Conservation (phyloP, 139 green algal species). For the Mychonastes homosphaera region DNA sequence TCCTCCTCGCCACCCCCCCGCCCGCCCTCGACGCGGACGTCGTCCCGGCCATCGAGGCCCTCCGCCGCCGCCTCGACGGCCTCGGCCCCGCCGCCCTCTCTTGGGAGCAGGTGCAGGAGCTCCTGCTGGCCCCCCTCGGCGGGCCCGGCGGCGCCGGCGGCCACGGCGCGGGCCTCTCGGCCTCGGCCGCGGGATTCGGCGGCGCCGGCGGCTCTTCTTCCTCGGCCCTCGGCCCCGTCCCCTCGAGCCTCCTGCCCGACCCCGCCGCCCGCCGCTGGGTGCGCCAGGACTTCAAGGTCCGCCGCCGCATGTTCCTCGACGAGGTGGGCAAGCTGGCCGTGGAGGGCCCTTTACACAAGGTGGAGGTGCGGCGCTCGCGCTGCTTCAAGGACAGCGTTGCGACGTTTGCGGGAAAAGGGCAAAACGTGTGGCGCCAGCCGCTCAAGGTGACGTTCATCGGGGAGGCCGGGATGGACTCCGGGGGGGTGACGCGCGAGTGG, state of each 20-base stretch:
- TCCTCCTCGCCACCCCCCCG: too few relatives aligned
- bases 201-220: too few relatives aligned
- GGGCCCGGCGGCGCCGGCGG: neutral
- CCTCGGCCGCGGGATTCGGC: too few relatives aligned
- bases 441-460: slow-evolving; percentile 44
- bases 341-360: slow-evolving; percentile 47
- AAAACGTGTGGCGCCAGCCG: slow-evolving; percentile 34
- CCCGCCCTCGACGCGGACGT: slow-evolving; percentile 30
- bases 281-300: slow-evolving; percentile 46
- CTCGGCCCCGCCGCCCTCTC: slow-evolving; percentile 31
- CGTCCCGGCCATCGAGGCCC: slow-evolving; percentile 35
- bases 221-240: too few relatives aligned
- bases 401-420: slow-evolving; percentile 32
- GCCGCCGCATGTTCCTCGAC: slow-evolving; percentile 42
- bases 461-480: slow-evolving; percentile 48
- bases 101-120: slow-evolving; percentile 42
- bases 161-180: too few relatives aligned
- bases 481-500: slow-evolving; percentile 48
- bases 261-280: slow-evolving; percentile 37
- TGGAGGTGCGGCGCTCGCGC: slow-evolving; percentile 31
- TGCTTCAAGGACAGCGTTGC: slow-evolving; percentile 40
- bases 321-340: slow-evolving; percentile 46
- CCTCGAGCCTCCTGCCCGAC: too few relatives aligned
- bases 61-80: slow-evolving; percentile 16
- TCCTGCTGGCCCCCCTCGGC: too few relatives aligned